These are phyloP conservation scores for Colletotrichum karsti DNA, from an alignment of 2,329 filamentous ascomycete genomes.

Conservation along the genomic window DNA sequence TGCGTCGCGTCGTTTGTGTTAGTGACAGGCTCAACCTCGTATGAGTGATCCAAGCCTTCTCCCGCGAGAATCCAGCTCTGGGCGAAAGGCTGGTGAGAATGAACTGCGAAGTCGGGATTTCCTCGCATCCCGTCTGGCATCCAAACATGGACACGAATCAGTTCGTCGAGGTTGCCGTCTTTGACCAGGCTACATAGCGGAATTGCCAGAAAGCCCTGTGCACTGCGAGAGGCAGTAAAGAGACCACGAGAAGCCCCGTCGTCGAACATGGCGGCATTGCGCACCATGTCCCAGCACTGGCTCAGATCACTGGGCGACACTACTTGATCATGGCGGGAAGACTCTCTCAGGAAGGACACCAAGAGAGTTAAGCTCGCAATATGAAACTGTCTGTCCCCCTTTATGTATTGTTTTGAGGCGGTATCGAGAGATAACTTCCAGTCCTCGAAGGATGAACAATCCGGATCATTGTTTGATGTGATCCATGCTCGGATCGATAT, in stretches of 20 bases:
- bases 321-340: neutral
- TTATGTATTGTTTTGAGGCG: no score
- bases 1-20: conserved; percentile 35
- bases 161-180: conserved; percentile 42
- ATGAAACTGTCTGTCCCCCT: no score
- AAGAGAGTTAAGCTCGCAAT: neutral
- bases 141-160: conserved; percentile 45
- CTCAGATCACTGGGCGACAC: neutral
- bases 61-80: conserved; percentile 48
- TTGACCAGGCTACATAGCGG: conserved; percentile 43
- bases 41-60: conserved; percentile 39
- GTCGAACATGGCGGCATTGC: neutral
- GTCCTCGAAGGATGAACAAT: no score
- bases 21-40: conserved; percentile 32
- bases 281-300: neutral
- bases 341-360: neutral
- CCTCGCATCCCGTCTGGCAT: conserved; percentile 40
- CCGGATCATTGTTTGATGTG: no score
- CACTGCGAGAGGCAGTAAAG: conserved; percentile 33
- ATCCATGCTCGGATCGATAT: no score
- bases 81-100: conserved; percentile 43
- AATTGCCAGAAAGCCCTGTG: conserved; percentile 44
- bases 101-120: conserved; percentile 35
- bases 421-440: no score
- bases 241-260: neutral